These are phyloP conservation scores for Gynochthodes officinalis DNA, from an alignment of 257 asterid genomes.

Conservation along the genomic window DNA sequence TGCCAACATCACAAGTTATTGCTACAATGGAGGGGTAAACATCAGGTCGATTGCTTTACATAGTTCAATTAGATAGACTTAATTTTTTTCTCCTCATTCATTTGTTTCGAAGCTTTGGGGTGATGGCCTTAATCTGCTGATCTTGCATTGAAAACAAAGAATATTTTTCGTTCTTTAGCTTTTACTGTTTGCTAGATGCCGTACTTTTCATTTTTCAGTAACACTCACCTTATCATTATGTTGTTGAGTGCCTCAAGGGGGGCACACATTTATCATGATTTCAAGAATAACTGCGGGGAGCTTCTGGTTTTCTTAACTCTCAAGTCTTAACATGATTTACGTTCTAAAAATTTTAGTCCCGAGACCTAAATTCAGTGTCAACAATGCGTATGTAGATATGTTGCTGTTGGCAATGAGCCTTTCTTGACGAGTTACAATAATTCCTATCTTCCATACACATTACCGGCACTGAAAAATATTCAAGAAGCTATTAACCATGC, in stretches of 20 bases:
- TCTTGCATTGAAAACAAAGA: background rate
- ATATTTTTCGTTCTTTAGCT: background rate
- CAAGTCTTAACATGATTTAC: background rate
- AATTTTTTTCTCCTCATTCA: no score
- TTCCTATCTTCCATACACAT: conserved; percentile 48
- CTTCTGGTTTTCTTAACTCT: background rate
- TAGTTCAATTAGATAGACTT: background rate
- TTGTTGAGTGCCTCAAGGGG: background rate
- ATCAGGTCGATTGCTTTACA: conserved; percentile 46
- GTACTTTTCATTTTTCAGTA: background rate
- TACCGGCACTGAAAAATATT: conserved; percentile 71
- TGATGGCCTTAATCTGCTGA: background rate
- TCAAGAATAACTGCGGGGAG: background rate
- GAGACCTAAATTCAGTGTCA: background rate
- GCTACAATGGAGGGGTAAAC: conserved; percentile 60
- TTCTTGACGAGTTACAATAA: conserved; percentile 76
- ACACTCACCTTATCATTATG: background rate
- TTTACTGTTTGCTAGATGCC: background rate
- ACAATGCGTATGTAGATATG: conserved; percentile 45
- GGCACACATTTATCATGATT: background rate
- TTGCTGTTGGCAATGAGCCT: conserved; percentile 96
- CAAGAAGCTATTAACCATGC: conserved; percentile 77
- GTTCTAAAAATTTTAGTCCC: background rate
- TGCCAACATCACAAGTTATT: conserved; percentile 65
- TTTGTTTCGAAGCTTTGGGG: no score